Evolutionary conservation across 192 early-diverging fungal species (phyloP).

Genomic region (Allomyces macrogynus): DNA sequence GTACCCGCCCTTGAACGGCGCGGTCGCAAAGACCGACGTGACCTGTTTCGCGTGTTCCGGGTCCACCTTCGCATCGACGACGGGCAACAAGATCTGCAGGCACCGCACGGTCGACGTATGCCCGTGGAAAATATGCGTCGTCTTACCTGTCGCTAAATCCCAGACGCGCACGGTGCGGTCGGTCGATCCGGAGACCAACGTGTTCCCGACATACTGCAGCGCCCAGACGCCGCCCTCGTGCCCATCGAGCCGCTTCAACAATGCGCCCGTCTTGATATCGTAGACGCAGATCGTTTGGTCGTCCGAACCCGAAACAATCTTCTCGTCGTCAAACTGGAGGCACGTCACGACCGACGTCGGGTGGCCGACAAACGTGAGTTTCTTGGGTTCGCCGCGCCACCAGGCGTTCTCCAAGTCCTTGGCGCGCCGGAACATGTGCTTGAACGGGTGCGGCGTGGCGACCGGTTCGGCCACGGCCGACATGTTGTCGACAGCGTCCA

Average conservation of each 20-base stretch:
- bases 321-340: conserved; percentile 86
- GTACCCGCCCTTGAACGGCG: not conserved
- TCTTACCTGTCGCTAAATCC: conserved; percentile 75
- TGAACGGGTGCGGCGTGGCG: conserved; percentile 38
- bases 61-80: not conserved
- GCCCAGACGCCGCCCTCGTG: conserved; percentile 98
- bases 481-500: not conserved
- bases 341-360: conserved; percentile 76
- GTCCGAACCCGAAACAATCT: conserved; percentile 86
- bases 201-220: conserved; percentile 68
- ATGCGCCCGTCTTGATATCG: conserved; percentile 59
- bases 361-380: conserved; percentile 65
- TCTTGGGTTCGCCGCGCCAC: conserved; percentile 47
- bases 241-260: conserved; percentile 50
- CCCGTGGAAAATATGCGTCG: conserved; percentile 84
- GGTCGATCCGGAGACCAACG: conserved; percentile 82
- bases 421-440: conserved; percentile 56
- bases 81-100: conserved; percentile 64
- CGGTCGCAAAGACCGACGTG: no score
- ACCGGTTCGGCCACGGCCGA: conserved; percentile 9
- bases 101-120: conserved; percentile 91
- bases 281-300: conserved; percentile 87
- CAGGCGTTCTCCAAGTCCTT: conserved; percentile 69
- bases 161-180: conserved; percentile 90
- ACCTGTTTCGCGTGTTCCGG: no score